Base-by-base conservation (phyloP, 257 asterid genomes). In the Henckelia pumila region DNA sequence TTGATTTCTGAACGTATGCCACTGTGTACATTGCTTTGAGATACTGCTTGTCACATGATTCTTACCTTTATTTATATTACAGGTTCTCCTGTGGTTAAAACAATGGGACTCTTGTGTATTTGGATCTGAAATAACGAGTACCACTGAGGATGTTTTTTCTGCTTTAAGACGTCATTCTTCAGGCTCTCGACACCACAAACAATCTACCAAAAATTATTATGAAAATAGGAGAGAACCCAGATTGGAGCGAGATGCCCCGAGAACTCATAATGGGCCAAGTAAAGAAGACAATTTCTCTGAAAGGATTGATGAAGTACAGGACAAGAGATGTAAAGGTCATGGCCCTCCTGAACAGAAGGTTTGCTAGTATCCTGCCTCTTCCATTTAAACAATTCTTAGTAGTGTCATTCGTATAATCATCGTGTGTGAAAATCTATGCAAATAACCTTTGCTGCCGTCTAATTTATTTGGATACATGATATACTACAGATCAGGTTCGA, bases 81-180 rank as follows among this genome's bases (percentile, higher is more conserved):
- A 93, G 99, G 97, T 94, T 68, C 93, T 94, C 68, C 75, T 83
- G 70, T 94, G 99, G 99, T 83, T 94, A 80, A 94, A 94, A 81
- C 99, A 94, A 70, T 94, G 99, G 99, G 99, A 94, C 81, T 83
- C 92, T 74, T 80, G 85, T 75, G 99, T 91, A 76, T 94, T 80
- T 78, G 99, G 99, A 73, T 85, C 91, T 75, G 92, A 86, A 69
- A 83, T 94, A 71, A 94, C 81, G 82, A 90, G 95, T 81, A 94
- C 99, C 13, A 74, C 81, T 37, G 97, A 91, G 23, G 92, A 86
- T 71, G 95, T 87, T 71, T 80, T 94, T 76, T 82, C 92, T 80
- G 78, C 96, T 71, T 77, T 94, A 86, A 88, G 86, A 74, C 92
- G 93, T 28, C 97, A 94, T 84, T 83, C 95, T 20, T 77, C 82